These are phyloP conservation scores for Dothistroma pini DNA, from an alignment of 2,329 filamentous ascomycete genomes.

Conservation along the genomic window DNA sequence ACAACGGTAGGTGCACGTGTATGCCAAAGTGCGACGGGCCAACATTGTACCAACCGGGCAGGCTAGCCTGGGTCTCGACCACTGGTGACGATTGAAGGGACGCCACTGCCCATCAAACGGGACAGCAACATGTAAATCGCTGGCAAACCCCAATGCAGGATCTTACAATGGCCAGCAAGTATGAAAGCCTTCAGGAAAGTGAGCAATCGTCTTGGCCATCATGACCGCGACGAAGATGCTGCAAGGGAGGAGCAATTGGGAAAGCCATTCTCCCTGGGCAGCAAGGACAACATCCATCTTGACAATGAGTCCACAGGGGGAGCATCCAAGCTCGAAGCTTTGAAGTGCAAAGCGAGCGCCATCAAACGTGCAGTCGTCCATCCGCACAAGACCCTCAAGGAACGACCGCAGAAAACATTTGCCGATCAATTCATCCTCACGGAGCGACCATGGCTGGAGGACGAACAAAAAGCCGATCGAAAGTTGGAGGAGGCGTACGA, in stretches of 20 bases:
- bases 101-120: not conserved
- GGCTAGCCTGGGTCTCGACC: not conserved
- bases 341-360: not conserved
- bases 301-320: not conserved
- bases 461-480: not conserved
- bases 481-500: not conserved
- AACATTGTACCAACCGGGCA: too few relatives aligned
- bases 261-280: not conserved
- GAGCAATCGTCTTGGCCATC: not conserved
- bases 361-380: not conserved
- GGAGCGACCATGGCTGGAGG: not conserved
- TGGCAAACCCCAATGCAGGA: not conserved
- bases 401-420: not conserved
- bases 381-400: not conserved
- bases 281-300: not conserved
- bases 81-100: not conserved
- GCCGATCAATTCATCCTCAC: not conserved
- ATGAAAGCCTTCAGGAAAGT: constrained; percentile 1
- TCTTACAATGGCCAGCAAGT: not conserved
- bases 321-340: not conserved
- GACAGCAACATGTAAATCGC: not conserved
- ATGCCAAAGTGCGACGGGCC: too few relatives aligned
- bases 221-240: not conserved
- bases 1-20: too few relatives aligned
- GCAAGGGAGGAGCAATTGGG: not conserved